Evolutionary conservation across 2,329 filamentous ascomycete species (phyloP), one percentile per base, ranked within the genome.

Genomic region (Scytalidium sp.): DNA sequence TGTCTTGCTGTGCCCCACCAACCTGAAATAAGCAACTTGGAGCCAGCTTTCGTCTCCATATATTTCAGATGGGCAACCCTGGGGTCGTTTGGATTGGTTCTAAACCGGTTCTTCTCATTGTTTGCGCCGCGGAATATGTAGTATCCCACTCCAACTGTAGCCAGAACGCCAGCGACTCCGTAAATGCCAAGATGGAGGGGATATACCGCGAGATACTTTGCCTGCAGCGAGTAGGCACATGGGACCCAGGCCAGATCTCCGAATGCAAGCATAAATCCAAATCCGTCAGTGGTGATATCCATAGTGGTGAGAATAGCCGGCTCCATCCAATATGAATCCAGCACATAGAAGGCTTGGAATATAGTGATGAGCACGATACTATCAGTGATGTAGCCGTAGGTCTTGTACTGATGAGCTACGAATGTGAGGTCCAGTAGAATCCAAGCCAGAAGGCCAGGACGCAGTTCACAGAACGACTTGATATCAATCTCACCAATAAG

Each of bases 1-100:
- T 97, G 93, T 40, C 93, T 83, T 1, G 92, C 88, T 19, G 83
- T 76, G 41, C 93, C 93, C 93, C 93, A 97, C 93, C 93, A 97
- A 49, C 93, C 93, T 1, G 88, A 87, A 3, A 84, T 84, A 56
- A 97, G 78, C 23, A 97, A 81, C 59, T 85, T 88, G 50, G 88
- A 91, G 46, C 93, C 93, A 2, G 82, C 78, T 63, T 84, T 84
- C 9, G 93, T 97, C 72, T 94, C 76, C 53, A 97, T 91, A 69
- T 87, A 96, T 65, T 87, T 83, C 59, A 97, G 82, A 64, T 96
- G 86, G 40, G 83, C 79, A 49, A 97, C 83, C 25, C 78, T 78
- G 0, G 91, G 88, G 64, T 96, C 89, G 25, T 85, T 75, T 22
- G 92, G 92, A 67, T 97, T 83, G 29, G 83, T 95, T 51, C 94